Evolutionary conservation across 805 yeast species (phyloP), one percentile per base, ranked within the genome.

Genomic region (Yamadazyma insecticola): DNA sequence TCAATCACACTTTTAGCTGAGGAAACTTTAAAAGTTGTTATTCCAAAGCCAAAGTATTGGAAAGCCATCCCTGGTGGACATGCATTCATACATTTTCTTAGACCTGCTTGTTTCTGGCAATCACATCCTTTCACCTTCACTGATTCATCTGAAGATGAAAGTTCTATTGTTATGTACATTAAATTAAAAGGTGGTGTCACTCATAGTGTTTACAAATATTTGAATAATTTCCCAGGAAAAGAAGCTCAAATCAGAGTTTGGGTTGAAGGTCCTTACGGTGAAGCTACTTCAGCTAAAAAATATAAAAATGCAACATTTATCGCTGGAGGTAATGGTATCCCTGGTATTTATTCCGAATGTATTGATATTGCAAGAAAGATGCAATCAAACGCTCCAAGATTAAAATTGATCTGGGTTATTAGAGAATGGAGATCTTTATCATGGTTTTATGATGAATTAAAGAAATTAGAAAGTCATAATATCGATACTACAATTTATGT

Each of bases 301-400:
- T 80, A 70, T 44, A 70, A 75, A 30, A 67, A 72, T 37, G 71
- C 78, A 4, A 63, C 78, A 4, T 66, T 80, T 25, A 40, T 82
- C 12, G 81, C 89, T 11, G 89, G 87, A 29, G 90, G 92, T 24
- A 76, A 76, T 32, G 92, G 92, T 33, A 63, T 83, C 30, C 78
- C 90, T 1, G 84, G 78, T 20, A 56, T 68, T 22, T 53, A 59
- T 30, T 60, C 67, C n/a, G 69, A 67, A 41, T 62, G 63, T 31
- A 29, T 45, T 22, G 52, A 57, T 35, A 35, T 57, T 26, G 49
- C 56, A n/a, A 35, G 31, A 18, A 49, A 45, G 16, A 42, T 54
- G 2, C 34, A 30, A 7, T 19, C 40, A 21, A 46, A 57, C 29
- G 36, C 25, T 13, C 41, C 44, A 13, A 53, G 41, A 15, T 33